Evolutionary conservation across 192 early-diverging fungal genomes (phyloP).

Genomic region (Jimgerdemannia flammicorona): DNA sequence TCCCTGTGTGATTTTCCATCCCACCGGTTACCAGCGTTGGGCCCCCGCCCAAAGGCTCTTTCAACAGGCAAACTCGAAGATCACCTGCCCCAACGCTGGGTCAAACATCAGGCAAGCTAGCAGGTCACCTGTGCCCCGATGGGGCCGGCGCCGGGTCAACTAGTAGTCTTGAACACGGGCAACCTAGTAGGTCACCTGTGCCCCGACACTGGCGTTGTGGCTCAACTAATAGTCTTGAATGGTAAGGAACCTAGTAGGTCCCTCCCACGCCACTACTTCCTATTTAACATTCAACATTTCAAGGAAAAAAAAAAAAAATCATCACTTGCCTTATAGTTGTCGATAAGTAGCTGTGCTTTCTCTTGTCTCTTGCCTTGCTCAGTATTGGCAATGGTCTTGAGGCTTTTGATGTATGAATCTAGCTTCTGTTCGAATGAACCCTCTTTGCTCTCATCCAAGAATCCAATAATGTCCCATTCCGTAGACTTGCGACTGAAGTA

Average conservation of each 20-base stretch:
- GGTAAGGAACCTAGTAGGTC: constrained; percentile 13
- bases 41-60: too few species aligned
- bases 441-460: constrained; percentile 11
- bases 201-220: constrained; percentile 9
- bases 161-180: too few species aligned
- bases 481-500: constrained; percentile 12
- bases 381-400: constrained; percentile 11
- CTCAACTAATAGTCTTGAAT: constrained; percentile 20
- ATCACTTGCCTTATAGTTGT: constrained; percentile 11
- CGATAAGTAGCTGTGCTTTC: constrained; percentile 14
- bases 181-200: too few species aligned
- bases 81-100: too few species aligned
- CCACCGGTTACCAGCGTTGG: too few species aligned
- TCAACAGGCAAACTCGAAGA: too few species aligned
- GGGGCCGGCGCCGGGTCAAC: too few species aligned
- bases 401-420: constrained; percentile 8
- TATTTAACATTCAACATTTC: constrained; percentile 2
- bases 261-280: constrained; percentile 9
- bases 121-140: constrained; percentile 14
- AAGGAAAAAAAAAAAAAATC: constrained; percentile 1
- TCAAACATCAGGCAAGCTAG: constrained; percentile 12
- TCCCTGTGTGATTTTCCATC: too few species aligned
- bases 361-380: constrained; percentile 8
- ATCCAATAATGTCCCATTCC: too few species aligned
- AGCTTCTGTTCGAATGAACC: constrained; percentile 13